Evolutionary conservation across 2,329 filamentous ascomycete species (phyloP).

Genomic region (Colletotrichum endophyticum): DNA sequence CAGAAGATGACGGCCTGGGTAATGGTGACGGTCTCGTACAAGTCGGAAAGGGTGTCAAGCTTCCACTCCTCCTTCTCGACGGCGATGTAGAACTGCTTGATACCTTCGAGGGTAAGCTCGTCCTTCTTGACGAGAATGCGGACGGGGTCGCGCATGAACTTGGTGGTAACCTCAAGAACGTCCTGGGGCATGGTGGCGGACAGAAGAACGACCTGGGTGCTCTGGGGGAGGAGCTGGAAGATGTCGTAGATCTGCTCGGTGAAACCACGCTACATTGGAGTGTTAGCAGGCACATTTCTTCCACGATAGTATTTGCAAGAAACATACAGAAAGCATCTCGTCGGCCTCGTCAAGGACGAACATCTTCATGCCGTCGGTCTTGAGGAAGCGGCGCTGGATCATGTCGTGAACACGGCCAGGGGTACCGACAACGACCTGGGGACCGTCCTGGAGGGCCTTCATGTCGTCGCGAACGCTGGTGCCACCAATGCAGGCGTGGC

Average conservation of each 20-base stretch:
- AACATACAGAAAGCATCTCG: slow-evolving; percentile 91
- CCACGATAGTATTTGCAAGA: slow-evolving; percentile 9
- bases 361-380: slow-evolving; percentile 99
- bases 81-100: slow-evolving; percentile 99
- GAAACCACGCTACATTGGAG: slow-evolving; percentile 78
- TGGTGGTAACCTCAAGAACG: slow-evolving; percentile 98
- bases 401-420: slow-evolving; percentile 99
- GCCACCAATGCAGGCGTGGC: slow-evolving; percentile 98
- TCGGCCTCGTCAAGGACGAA: slow-evolving; percentile 99
- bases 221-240: slow-evolving; percentile 97
- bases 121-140: slow-evolving; percentile 99
- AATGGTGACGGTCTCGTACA: slow-evolving; percentile 99
- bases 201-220: slow-evolving; percentile 96
- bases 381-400: slow-evolving; percentile 97
- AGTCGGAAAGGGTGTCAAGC: slow-evolving; percentile 96
- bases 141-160: slow-evolving; percentile 99
- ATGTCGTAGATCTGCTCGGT: slow-evolving; percentile 99
- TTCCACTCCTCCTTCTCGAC: slow-evolving; percentile 99
- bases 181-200: slow-evolving; percentile 99
- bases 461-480: slow-evolving; percentile 99
- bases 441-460: slow-evolving; percentile 94
- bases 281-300: slow-evolving; percentile 34
- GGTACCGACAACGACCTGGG: slow-evolving; percentile 96
- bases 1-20: slow-evolving; percentile 99
- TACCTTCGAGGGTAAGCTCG: slow-evolving; percentile 98